Percentiles rank a stretch among this genome's conserved stretches.
Conservation (phyloP, 108 stramenopile species). For the Stephanodiscus triporus region DNA sequence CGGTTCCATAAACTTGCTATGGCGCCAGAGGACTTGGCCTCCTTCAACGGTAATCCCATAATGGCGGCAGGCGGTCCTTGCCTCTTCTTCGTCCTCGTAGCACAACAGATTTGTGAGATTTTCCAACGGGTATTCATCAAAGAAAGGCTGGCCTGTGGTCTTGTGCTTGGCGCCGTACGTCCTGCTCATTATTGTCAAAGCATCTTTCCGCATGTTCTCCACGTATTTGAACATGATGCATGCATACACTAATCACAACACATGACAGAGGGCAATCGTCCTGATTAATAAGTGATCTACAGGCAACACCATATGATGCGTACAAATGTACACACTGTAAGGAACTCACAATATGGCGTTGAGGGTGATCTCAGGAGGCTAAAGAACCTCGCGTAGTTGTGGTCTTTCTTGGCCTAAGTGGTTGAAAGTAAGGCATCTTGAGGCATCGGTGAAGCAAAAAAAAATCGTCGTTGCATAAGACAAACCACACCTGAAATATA, state of each 20-base stretch:
- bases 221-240: slow-evolving; percentile 94
- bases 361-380: slow-evolving; percentile 56
- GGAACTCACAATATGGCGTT: slow-evolving; percentile 68
- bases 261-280: background rate
- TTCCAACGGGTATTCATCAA: slow-evolving; percentile 80
- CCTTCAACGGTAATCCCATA: slow-evolving; percentile 78
- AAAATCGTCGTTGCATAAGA: background rate
- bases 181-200: slow-evolving; percentile 75
- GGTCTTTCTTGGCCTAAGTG: slow-evolving; percentile 69
- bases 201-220: slow-evolving; percentile 79
- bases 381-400: slow-evolving; percentile 89
- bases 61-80: slow-evolving; percentile 68
- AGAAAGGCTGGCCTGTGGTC: slow-evolving; percentile 69
- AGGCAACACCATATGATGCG: background rate
- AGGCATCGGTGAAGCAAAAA: background rate
- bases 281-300: background rate
- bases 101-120: slow-evolving; percentile 68
- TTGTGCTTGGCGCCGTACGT: slow-evolving; percentile 77
- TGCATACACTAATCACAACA: slow-evolving; percentile 42
- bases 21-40: slow-evolving; percentile 68
- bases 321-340: slow-evolving; percentile 1
- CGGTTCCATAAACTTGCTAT: slow-evolving; percentile 70
- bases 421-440: background rate
- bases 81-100: slow-evolving; percentile 84
- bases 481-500: slow-evolving; percentile 71